Evolutionary conservation across 192 early-diverging fungal species (phyloP).

Genomic region (Coemansia sp.): DNA sequence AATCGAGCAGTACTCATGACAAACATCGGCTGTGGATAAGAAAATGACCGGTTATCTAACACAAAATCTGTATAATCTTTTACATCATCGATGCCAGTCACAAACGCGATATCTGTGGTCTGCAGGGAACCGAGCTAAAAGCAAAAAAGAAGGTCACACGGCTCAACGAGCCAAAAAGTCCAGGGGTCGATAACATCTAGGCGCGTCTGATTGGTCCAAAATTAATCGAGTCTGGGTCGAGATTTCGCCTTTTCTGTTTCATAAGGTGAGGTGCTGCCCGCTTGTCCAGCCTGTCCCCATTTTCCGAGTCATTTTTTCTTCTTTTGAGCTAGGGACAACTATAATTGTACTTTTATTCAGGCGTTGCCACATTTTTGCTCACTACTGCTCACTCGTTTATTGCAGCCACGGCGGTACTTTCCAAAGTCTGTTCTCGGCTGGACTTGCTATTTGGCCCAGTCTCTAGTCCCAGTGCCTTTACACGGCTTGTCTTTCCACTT

Average conservation of each 20-base stretch:
- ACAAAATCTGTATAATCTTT: not conserved
- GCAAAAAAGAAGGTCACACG: slow-evolving; percentile 4
- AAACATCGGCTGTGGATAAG: not conserved
- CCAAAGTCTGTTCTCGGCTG: slow-evolving; percentile 4
- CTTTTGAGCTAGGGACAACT: not conserved
- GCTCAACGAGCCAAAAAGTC: not conserved
- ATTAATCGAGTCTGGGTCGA: slow-evolving; percentile 6
- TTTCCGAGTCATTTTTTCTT: not conserved
- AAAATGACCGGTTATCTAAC: not conserved
- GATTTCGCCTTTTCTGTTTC: not conserved
- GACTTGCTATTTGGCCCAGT: not conserved
- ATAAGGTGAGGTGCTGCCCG: not conserved
- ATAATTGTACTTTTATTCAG: slow-evolving; percentile 7
- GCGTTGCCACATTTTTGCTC: slow-evolving; percentile 1
- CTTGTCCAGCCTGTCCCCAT: not conserved
- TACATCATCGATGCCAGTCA: not conserved
- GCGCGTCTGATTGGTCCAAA: slow-evolving; percentile 5
- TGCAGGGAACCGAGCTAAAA: slow-evolving; percentile 1
- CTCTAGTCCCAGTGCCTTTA: not conserved
- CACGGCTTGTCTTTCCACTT: not conserved
- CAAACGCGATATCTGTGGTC: not conserved
- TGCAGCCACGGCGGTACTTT: not conserved
- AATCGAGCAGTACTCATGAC: not conserved
- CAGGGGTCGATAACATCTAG: not conserved
- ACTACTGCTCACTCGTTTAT: slow-evolving; percentile 1